Conservation (phyloP, 805 yeast genomes). For the Suhomyces sp. region DNA sequence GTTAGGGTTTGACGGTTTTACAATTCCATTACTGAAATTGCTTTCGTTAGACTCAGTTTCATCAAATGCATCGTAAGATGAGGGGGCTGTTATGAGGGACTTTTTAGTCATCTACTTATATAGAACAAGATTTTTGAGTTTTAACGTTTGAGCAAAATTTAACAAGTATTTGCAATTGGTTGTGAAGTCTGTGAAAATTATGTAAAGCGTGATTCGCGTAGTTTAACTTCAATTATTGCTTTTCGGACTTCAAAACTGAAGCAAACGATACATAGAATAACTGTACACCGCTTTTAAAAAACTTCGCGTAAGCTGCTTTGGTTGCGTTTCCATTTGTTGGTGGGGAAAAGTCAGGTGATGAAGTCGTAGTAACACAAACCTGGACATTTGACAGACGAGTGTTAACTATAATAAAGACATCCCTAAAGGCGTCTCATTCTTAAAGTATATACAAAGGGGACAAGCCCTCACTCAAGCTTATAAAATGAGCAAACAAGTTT, state of each 20-base stretch:
- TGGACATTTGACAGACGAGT: not conserved
- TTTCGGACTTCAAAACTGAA: not conserved
- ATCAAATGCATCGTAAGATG: conserved; percentile 3
- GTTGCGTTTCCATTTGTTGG: not conserved
- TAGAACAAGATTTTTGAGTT: not conserved
- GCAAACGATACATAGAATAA: not conserved
- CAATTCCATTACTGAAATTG: not conserved
- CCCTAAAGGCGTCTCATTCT: not conserved
- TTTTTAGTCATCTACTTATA: not conserved
- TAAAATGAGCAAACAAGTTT: not conserved
- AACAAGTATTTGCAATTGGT: not conserved
- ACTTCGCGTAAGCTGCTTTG: not conserved
- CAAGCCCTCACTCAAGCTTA: not conserved
- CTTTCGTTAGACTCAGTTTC: no score
- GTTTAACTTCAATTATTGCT: not conserved
- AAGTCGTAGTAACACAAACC: not conserved
- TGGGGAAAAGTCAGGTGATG: not conserved
- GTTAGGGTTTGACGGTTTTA: conserved; percentile 13
- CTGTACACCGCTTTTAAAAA: not conserved
- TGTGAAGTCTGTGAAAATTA: not conserved
- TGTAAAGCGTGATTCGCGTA: not conserved
- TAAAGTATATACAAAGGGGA: not conserved
- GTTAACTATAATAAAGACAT: not conserved
- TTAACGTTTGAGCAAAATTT: not conserved
- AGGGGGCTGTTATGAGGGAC: not conserved